phyloP scores from a whole-genome alignment of 2,329 filamentous ascomycete species.

The Aspergillus uvarum region DNA sequence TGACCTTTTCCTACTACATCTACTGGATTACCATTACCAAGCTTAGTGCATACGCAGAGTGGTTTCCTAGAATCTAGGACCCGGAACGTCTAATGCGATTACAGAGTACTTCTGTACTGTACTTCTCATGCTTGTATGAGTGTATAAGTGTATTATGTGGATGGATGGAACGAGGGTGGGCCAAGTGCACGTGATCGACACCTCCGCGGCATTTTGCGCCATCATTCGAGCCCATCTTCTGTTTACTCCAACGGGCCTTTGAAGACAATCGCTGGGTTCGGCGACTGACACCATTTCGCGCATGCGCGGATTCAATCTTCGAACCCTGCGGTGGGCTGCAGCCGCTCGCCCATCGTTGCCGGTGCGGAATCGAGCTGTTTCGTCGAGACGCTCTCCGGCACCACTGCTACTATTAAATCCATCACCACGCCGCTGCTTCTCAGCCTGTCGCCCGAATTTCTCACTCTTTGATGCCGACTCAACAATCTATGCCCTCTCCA shows the following conservation, averaged over 20 bases:
- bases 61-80: background rate
- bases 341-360: constrained; percentile 25
- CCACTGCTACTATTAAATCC: constrained; percentile 1
- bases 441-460: constrained; percentile 11
- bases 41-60: background rate
- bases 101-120: too few relatives aligned
- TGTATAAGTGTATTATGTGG: too few relatives aligned
- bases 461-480: constrained; percentile 33
- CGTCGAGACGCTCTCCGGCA: constrained; percentile 14
- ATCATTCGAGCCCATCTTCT: background rate
- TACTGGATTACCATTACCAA: background rate
- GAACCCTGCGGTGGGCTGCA: constrained; percentile 27
- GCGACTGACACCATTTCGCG: constrained; percentile 18
- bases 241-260: background rate
- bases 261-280: background rate
- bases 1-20: constrained; percentile 2
- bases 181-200: background rate
- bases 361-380: constrained; percentile 11
- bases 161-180: too few relatives aligned
- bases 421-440: constrained; percentile 25
- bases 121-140: too few relatives aligned
- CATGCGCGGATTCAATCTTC: constrained; percentile 31
- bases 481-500: constrained; percentile 92
- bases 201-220: background rate
- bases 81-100: background rate